These are phyloP conservation scores for Logfia minima DNA, from an alignment of 129 eudicot genomes.

Conservation along the genomic window DNA sequence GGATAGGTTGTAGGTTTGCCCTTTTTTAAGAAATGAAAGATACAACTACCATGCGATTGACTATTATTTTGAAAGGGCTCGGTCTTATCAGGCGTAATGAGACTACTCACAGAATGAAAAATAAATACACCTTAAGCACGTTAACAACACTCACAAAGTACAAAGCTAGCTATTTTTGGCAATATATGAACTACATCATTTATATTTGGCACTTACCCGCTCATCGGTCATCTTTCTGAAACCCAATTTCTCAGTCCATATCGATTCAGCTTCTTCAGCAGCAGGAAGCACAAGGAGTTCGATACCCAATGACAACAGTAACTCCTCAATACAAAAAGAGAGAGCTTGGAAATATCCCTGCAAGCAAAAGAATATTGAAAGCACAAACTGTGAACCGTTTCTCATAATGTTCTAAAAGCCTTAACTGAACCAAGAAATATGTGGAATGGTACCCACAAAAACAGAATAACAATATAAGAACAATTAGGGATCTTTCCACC, in stretches of 20 bases:
- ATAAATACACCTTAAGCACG: too few species aligned
- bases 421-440: too few species aligned
- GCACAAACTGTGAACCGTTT: neutral
- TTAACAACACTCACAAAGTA: too few species aligned
- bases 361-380: constrained; percentile 19
- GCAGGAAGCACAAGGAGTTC: constrained; percentile 90
- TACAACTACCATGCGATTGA: neutral
- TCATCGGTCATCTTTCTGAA: constrained; percentile 76
- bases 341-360: constrained; percentile 91
- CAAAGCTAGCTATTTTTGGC: neutral
- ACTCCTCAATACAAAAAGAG: constrained; percentile 70
- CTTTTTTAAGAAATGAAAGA: neutral
- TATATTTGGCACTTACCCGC: constrained; percentile 54
- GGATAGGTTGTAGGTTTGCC: too few species aligned
- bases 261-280: constrained; percentile 91
- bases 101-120: neutral
- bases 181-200: constrained; percentile 4
- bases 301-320: constrained; percentile 67
- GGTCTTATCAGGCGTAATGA: neutral
- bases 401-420: neutral
- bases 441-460: neutral
- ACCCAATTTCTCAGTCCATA: constrained; percentile 87
- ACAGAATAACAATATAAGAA: neutral
- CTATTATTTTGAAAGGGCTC: neutral
- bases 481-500: neutral